These are phyloP conservation scores for Termitomyces sp. DNA, from an alignment of 768 basidiomycete species.

Conservation along the genomic window DNA sequence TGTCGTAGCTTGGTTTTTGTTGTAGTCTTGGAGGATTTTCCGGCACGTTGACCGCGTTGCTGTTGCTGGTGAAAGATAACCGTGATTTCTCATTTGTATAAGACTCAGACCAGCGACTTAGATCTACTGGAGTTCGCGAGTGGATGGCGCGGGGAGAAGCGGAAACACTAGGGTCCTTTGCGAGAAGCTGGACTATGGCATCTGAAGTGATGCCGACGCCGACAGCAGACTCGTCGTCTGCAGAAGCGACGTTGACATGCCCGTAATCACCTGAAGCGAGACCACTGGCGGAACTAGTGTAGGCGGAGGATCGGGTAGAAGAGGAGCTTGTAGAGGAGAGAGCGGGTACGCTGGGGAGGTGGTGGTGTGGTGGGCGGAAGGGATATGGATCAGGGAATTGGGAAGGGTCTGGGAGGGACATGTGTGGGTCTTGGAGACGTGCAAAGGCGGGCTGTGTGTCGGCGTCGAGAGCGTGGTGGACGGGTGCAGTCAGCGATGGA, in stretches of 20 bases:
- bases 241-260: conserved; percentile 60
- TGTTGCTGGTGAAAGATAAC: conserved; percentile 60
- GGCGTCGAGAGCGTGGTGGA: background rate
- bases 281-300: conserved; percentile 66
- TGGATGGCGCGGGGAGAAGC: conserved; percentile 37
- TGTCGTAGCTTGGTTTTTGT: conserved; percentile 70
- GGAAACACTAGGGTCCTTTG: conserved; percentile 41
- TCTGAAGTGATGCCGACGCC: conserved; percentile 63
- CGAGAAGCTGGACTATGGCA: conserved; percentile 55
- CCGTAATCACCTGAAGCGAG: conserved; percentile 55
- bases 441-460: conserved; percentile 30
- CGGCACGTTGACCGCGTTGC: conserved; percentile 28
- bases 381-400: conserved; percentile 73
- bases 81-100: conserved; percentile 65
- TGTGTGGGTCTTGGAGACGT: conserved; percentile 34
- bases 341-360: conserved; percentile 44
- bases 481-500: conserved; percentile 4
- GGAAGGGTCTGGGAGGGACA: conserved; percentile 53
- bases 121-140: conserved; percentile 52
- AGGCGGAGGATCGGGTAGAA: conserved; percentile 73
- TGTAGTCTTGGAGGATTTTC: conserved; percentile 43
- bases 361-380: conserved; percentile 44
- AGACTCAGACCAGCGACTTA: conserved; percentile 67
- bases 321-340: conserved; percentile 71
- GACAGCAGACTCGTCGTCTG: conserved; percentile 48